phyloP scores from a whole-genome alignment of 129 eudicot genomes.

The Flaveria ramosissima region DNA sequence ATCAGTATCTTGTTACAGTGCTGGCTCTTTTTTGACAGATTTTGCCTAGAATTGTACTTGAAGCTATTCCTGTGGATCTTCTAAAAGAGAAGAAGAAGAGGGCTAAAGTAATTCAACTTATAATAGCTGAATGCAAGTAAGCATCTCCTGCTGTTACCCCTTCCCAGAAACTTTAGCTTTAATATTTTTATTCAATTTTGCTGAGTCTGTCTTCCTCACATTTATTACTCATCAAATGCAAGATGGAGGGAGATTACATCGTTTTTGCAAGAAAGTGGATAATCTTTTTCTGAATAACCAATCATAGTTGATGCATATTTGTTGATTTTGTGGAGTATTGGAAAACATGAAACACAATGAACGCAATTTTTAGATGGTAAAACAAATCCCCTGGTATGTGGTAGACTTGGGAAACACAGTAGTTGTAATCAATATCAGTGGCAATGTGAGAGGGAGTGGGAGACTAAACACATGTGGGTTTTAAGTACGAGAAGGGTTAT shows the following conservation, averaged over 20 bases:
- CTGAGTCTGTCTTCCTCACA: not conserved
- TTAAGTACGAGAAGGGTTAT: not conserved
- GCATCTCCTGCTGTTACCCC: conserved; percentile 23
- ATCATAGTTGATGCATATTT: not conserved
- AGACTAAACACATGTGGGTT: not conserved
- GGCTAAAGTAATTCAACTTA: conserved; percentile 66
- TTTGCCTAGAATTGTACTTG: conserved; percentile 89
- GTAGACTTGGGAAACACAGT: conserved; percentile 6
- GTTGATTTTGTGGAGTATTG: conserved; percentile 3
- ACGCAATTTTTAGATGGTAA: not conserved
- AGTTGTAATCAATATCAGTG: not conserved
- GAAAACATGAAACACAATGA: conserved; percentile 15
- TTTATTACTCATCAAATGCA: not conserved
- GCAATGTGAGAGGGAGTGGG: not conserved
- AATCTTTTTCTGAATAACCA: conserved; percentile 8
- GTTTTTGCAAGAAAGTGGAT: conserved; percentile 10
- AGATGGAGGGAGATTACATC: conserved; percentile 8
- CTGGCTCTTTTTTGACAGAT: conserved; percentile 42
- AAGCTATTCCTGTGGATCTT: conserved; percentile 68
- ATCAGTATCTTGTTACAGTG: conserved; percentile 14
- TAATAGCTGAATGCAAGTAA: conserved; percentile 86
- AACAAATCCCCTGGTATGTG: not conserved
- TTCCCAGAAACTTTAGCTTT: conserved; percentile 9
- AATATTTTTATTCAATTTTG: not conserved
- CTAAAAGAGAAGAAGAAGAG: conserved; percentile 77